A percentile compares a stretch with the other conserved stretches of the same genome.
These are phyloP conservation scores for Amanita pallidorosea DNA, from an alignment of 768 basidiomycete genomes.

Conservation along the genomic window DNA sequence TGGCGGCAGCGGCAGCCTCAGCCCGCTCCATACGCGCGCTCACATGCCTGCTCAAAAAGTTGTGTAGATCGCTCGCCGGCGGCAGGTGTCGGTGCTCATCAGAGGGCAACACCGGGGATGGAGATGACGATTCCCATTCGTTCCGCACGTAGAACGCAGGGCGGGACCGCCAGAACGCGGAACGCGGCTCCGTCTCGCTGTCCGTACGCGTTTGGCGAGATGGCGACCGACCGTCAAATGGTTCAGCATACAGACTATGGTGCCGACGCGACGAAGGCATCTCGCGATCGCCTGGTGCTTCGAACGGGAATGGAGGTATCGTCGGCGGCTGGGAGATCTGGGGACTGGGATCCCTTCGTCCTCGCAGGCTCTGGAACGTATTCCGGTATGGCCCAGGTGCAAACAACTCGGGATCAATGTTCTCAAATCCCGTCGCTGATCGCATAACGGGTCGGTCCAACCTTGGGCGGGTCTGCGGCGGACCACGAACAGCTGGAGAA, in stretches of 20 bases:
- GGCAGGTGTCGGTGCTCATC: neutral
- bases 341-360: slow-evolving; percentile 4
- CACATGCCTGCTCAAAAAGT: neutral
- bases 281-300: slow-evolving; percentile 10
- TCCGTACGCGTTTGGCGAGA: neutral
- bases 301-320: slow-evolving; percentile 30
- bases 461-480: neutral
- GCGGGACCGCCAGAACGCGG: neutral
- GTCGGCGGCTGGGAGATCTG: slow-evolving; percentile 16
- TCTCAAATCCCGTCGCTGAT: slow-evolving; percentile 6
- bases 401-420: slow-evolving; percentile 25
- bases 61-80: slow-evolving; percentile 1
- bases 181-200: neutral
- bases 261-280: neutral
- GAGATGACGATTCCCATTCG: neutral
- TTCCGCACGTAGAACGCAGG: neutral
- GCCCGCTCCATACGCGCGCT: slow-evolving; percentile 6
- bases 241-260: neutral
- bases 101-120: neutral
- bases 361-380: slow-evolving; percentile 27
- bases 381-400: slow-evolving; percentile 38
- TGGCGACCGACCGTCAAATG: neutral
- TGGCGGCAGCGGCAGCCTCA: neutral
- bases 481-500: neutral
- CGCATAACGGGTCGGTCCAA: neutral